Conservation (phyloP, 2,329 filamentous ascomycete species). For the Alternaria metachromatica region DNA sequence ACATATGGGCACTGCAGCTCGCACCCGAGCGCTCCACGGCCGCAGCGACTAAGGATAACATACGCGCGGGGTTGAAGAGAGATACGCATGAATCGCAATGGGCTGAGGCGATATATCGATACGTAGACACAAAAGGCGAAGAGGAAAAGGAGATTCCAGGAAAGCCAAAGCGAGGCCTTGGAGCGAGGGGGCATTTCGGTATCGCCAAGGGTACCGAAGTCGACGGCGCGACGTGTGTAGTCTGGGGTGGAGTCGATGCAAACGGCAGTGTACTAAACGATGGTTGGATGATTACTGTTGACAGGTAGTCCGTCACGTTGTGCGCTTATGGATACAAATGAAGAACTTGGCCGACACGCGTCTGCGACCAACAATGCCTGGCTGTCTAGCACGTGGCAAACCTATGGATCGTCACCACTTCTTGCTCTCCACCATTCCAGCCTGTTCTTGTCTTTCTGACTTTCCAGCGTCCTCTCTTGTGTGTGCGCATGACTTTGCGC, state of each 20-base stretch:
- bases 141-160: constrained; percentile 52
- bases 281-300: constrained; percentile 53
- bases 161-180: constrained; percentile 48
- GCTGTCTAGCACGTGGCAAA: not conserved
- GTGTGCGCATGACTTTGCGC: not conserved
- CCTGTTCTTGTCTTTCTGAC: not conserved
- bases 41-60: constrained; percentile 59
- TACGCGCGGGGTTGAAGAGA: constrained; percentile 53
- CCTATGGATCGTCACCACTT: not conserved
- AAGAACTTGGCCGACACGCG: not conserved
- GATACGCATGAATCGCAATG: constrained; percentile 59
- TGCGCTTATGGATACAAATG: not conserved
- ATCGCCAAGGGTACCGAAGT: constrained; percentile 52
- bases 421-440: not conserved
- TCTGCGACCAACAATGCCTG: constrained; percentile 1
- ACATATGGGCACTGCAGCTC: constrained; percentile 63
- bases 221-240: constrained; percentile 56
- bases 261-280: constrained; percentile 51
- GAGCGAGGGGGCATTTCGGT: constrained; percentile 51
- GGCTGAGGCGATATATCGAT: constrained; percentile 58
- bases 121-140: constrained; percentile 53
- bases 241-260: constrained; percentile 61
- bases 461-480: not conserved
- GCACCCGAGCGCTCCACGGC: constrained; percentile 55
- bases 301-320: constrained; percentile 28